Base-by-base conservation (phyloP, 2,329 filamentous ascomycete genomes). In the Malbranchea cinnamomea region DNA sequence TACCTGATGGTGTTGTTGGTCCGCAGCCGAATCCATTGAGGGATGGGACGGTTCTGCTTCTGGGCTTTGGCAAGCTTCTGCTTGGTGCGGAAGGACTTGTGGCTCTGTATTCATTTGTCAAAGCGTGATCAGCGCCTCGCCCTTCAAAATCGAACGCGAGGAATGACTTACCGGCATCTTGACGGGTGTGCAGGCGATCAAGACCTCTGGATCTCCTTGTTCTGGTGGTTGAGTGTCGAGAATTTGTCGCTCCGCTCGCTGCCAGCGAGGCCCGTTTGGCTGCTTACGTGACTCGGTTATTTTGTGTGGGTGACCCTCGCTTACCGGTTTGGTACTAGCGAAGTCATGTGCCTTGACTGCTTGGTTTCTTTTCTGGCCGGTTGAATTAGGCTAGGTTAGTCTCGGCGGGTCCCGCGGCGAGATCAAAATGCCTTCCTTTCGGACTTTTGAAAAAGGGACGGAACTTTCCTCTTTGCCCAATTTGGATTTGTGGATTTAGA, bases 71-170 rank as follows among this genome's bases (percentile, higher is more conserved):
- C 89, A 71, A 98, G 84, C 89, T 98, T 98, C 68, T 91, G 80
- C 85, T 98, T 98, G 68, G 85, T 94, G 65, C 85, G 81, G 84
- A 98, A 98, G 62, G 85, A 82, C 79, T 98, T 98, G 73, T 98
- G 84, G 78, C 79, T 87, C 87, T 95, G 63, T 59, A 15, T 30
- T 18, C 28, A 28, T 21, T 14, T 23, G 10, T 7, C 14, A 27
- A 7, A 15, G 5, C 20, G 22, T 29, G 14, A 12, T 30, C 21
- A 32, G 28, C 11, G 12, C 9, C 18, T 29, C 13, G 7, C 21
- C 6, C 4, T 22, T 19, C 28, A 23, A 16, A 36, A 37, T 42
- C 39, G 39, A 15, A 17, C 4, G 32, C 47, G 39, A 42, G 35
- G 35, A 20, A 14, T 8, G 34, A 49, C 54, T 48, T 58, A 68